Conservation (phyloP, 1,139 yeast genomes). For the Protomyces macrosporus region DNA sequence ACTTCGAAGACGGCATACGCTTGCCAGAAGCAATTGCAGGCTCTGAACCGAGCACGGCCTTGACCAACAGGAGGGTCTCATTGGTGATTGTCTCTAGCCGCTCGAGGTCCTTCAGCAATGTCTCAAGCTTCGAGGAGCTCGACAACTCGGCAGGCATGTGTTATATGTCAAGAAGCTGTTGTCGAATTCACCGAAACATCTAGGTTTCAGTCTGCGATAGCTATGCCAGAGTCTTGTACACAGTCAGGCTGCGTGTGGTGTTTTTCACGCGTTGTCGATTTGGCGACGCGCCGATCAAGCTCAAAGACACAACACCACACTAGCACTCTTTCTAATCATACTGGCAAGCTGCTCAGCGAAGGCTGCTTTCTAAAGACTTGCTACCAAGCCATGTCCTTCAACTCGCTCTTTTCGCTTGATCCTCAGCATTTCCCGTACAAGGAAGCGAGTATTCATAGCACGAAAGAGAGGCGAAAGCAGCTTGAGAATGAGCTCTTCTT, state of each 20-base stretch:
- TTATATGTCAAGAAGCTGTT: no score
- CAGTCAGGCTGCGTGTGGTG: no score
- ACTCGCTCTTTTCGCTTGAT: constrained; percentile 13
- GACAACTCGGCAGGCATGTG: background rate
- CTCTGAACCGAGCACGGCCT: background rate
- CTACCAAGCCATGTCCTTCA: background rate
- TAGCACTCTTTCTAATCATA: no score
- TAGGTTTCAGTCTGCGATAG: no score
- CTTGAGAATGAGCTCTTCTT: constrained; percentile 14
- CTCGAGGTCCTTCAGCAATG: constrained; percentile 3
- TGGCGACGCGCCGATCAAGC: no score
- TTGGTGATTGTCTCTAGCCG: constrained; percentile 8
- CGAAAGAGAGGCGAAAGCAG: constrained; percentile 3
- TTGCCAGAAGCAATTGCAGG: background rate
- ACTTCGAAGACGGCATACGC: background rate
- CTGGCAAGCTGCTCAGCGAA: no score
- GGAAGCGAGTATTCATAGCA: background rate
- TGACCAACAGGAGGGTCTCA: background rate
- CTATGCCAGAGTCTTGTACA: no score
- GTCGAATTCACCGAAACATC: no score
- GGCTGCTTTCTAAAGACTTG: no score
- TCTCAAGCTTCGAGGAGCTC: background rate
- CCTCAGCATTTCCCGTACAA: constrained; percentile 20
- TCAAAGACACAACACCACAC: no score
- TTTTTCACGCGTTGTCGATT: no score